These are phyloP conservation scores for Nothopassalora personata DNA, from an alignment of 2,329 filamentous ascomycete genomes.

Conservation along the genomic window DNA sequence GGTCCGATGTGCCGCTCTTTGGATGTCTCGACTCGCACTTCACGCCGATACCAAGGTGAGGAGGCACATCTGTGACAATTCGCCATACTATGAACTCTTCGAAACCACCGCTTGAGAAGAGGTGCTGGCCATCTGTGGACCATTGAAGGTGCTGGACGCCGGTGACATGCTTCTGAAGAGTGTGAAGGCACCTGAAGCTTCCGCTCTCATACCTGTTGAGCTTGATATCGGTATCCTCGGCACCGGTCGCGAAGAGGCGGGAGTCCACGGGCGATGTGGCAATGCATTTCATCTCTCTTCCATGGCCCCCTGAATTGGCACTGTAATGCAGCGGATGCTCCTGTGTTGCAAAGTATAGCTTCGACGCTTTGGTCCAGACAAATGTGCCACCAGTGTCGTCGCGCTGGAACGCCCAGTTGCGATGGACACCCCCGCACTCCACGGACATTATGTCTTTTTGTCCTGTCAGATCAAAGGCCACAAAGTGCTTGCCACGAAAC, in stretches of 20 bases:
- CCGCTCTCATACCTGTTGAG: conserved; percentile 52
- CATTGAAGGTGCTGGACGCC: conserved; percentile 79
- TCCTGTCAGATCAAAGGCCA: conserved; percentile 71
- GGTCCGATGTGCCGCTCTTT: conserved; percentile 54
- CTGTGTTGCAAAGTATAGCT: conserved; percentile 22
- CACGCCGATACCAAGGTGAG: conserved; percentile 48
- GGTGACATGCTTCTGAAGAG: conserved; percentile 71
- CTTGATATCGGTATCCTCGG: conserved; percentile 69
- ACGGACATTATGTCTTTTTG: conserved; percentile 66
- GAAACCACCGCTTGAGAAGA: conserved; percentile 81
- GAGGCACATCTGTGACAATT: conserved; percentile 48
- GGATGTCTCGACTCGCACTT: conserved; percentile 49
- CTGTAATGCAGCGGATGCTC: conserved; percentile 22
- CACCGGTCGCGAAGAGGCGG: conserved; percentile 58
- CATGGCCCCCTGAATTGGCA: conserved; percentile 69
- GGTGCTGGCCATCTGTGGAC: conserved; percentile 59
- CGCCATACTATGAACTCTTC: conserved; percentile 90
- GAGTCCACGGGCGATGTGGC: conserved; percentile 38
- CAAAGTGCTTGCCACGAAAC: conserved; percentile 72
- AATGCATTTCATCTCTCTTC: conserved; percentile 72
- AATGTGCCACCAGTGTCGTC: conserved; percentile 48
- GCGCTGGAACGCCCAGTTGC: conserved; percentile 61
- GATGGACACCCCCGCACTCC: conserved; percentile 79
- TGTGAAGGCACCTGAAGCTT: conserved; percentile 51
- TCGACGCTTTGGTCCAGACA: conserved; percentile 66